phyloP scores from a whole-genome alignment of 208 protist genomes.

The Leishmania aethiopica region DNA sequence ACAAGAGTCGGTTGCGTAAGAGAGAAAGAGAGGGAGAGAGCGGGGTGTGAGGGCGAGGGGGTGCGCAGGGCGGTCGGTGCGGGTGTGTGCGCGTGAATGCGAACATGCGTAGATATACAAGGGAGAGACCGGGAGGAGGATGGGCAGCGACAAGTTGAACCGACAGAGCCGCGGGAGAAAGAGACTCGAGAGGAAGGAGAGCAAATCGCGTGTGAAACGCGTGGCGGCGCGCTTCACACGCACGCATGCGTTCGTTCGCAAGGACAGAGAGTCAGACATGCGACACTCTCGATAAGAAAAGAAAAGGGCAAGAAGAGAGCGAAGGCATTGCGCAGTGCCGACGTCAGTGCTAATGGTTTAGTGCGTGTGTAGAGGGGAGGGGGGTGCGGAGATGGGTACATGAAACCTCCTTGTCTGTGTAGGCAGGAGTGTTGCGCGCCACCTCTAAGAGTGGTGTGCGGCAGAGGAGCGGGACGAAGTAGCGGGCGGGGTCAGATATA shows the following conservation, averaged over 20 bases:
- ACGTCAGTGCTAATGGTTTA: too few relatives aligned
- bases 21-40: not conserved
- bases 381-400: not conserved
- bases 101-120: not conserved
- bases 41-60: not conserved
- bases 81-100: constrained; percentile 1
- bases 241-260: not conserved
- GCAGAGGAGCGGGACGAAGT: not conserved
- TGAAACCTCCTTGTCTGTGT: not conserved
- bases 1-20: constrained; percentile 1
- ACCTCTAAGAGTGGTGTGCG: not conserved
- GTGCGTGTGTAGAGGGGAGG: not conserved
- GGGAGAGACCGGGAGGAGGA: not conserved
- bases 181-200: not conserved
- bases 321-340: not conserved
- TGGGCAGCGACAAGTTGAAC: not conserved
- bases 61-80: not conserved
- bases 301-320: not conserved
- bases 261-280: not conserved
- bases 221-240: not conserved
- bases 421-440: not conserved
- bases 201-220: not conserved
- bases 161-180: constrained; percentile 4
- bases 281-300: not conserved
- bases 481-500: not conserved